Evolutionary conservation across 2,329 filamentous ascomycete species (phyloP).

Genomic region (Pyricularia grisea): DNA sequence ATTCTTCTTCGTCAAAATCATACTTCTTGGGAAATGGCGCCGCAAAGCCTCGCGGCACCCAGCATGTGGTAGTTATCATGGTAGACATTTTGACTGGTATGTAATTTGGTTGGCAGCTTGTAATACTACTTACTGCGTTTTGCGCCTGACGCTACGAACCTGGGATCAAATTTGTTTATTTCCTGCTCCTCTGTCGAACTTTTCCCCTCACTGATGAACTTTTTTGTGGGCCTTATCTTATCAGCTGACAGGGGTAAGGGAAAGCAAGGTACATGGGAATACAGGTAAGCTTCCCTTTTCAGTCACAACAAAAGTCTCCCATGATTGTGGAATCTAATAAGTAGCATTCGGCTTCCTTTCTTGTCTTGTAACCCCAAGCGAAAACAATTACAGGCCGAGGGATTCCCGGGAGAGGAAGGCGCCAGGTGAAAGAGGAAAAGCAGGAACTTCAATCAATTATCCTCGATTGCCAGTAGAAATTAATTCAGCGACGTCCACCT

Average conservation of each 20-base stretch:
- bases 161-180: neutral
- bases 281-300: neutral
- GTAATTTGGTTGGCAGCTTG: neutral
- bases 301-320: neutral
- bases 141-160: neutral
- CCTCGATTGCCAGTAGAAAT: neutral
- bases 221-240: slow-evolving; percentile 29
- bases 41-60: slow-evolving; percentile 69
- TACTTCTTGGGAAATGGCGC: slow-evolving; percentile 69
- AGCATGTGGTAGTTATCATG: slow-evolving; percentile 69
- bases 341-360: neutral
- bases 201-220: slow-evolving; percentile 14
- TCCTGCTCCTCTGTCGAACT: neutral
- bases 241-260: slow-evolving; percentile 7
- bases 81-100: slow-evolving; percentile 26
- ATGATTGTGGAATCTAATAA: neutral
- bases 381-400: neutral
- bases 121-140: neutral
- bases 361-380: neutral
- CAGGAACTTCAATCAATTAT: neutral
- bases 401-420: neutral
- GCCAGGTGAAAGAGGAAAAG: neutral
- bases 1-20: slow-evolving; percentile 66
- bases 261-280: neutral
- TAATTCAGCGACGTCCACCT: neutral